These are phyloP conservation scores for Beauveria brongniartii DNA, from an alignment of 2,329 filamentous ascomycete genomes.

Conservation along the genomic window DNA sequence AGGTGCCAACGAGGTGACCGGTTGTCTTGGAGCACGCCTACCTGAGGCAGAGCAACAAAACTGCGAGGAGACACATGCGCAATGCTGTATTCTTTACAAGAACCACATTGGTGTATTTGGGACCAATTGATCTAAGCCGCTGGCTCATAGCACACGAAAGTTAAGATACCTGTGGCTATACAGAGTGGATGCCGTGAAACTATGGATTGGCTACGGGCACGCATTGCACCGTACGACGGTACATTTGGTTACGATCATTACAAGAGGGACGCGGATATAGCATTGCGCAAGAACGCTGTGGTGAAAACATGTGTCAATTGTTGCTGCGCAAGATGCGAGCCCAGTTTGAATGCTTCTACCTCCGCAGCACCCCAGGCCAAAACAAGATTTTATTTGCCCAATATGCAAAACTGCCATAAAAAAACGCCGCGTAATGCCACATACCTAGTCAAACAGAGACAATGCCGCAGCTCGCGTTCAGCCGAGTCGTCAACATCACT, in stretches of 20 bases:
- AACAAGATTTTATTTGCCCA: background rate
- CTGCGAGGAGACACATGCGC: background rate
- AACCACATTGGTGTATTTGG: background rate
- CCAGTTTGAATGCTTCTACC: background rate
- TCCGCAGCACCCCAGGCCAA: background rate
- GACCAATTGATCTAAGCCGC: background rate
- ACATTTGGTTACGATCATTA: background rate
- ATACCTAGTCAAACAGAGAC: background rate
- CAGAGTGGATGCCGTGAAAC: background rate
- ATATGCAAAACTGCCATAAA: background rate
- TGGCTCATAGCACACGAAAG: background rate
- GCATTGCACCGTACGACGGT: background rate
- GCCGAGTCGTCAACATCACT: background rate
- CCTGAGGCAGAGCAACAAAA: background rate
- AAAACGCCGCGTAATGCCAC: conserved; percentile 6
- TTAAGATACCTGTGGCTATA: background rate
- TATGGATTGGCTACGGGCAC: background rate
- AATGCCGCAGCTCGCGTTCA: background rate
- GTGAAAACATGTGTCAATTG: background rate
- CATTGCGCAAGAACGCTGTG: background rate
- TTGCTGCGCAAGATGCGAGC: background rate
- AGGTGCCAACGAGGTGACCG: background rate
- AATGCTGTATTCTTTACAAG: background rate
- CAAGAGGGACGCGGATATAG: background rate
- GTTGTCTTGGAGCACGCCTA: background rate